Evolutionary conservation across 2,329 filamentous ascomycete species (phyloP).

Genomic region (Aspergillus fructus): DNA sequence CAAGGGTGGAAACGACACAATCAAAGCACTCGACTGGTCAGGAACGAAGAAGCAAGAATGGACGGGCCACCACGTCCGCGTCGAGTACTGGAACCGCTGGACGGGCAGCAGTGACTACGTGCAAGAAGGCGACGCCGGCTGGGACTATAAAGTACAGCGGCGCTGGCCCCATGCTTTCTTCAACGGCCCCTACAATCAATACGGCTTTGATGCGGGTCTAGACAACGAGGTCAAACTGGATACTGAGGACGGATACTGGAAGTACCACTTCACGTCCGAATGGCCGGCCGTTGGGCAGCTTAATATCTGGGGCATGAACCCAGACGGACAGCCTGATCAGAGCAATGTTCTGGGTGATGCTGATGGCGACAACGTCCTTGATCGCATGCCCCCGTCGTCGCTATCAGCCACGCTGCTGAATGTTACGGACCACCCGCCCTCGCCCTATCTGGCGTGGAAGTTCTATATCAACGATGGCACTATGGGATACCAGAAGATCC

Average conservation of each 20-base stretch:
- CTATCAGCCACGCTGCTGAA: slow-evolving; percentile 61
- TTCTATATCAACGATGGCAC: slow-evolving; percentile 57
- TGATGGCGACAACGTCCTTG: too few species aligned
- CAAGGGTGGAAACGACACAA: too few species aligned
- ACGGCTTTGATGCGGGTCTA: slow-evolving; percentile 60
- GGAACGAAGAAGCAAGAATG: slow-evolving; percentile 55
- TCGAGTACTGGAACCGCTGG: slow-evolving; percentile 63
- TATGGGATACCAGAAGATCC: slow-evolving; percentile 52
- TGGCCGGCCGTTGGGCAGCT: slow-evolving; percentile 61
- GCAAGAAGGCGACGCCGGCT: slow-evolving; percentile 57
- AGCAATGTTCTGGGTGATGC: slow-evolving; percentile 55
- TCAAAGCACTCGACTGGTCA: slow-evolving; percentile 59
- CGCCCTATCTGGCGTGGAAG: slow-evolving; percentile 56
- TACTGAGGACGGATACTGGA: slow-evolving; percentile 56
- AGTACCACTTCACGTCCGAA: slow-evolving; percentile 55
- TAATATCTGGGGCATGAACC: slow-evolving; percentile 67
- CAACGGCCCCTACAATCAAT: slow-evolving; percentile 63
- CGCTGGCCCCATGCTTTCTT: slow-evolving; percentile 61
- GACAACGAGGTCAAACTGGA: slow-evolving; percentile 60
- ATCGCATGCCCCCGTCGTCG: slow-evolving; percentile 56
- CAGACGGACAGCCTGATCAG: slow-evolving; percentile 59
- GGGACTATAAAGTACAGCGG: slow-evolving; percentile 44
- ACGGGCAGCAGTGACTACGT: slow-evolving; percentile 61
- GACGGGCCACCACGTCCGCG: slow-evolving; percentile 61
- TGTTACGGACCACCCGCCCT: slow-evolving; percentile 42